These are phyloP conservation scores for Exophiala calicioides DNA, from an alignment of 2,329 filamentous ascomycete species.

Conservation along the genomic window DNA sequence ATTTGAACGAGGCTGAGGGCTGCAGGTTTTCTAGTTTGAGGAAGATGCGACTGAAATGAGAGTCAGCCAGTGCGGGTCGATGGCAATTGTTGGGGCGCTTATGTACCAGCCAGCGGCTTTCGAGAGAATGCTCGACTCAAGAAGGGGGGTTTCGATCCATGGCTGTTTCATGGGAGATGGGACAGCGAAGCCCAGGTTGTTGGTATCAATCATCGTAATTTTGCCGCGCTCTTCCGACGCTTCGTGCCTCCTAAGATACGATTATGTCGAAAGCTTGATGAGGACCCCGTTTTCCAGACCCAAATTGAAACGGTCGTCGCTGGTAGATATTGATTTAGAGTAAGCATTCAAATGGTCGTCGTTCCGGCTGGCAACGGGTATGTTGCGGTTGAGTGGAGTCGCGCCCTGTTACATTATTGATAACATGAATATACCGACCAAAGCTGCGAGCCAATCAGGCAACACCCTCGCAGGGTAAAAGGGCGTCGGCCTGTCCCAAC, in stretches of 20 bases:
- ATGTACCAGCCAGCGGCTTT: conserved; percentile 42
- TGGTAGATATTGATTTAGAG: too few species aligned
- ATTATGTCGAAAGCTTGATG: too few species aligned
- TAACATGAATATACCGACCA: not conserved
- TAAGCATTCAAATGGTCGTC: too few species aligned
- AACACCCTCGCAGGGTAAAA: too few species aligned
- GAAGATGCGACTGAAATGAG: conserved; percentile 63
- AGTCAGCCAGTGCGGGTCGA: not conserved
- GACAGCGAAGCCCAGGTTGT: not conserved
- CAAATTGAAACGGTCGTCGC: too few species aligned
- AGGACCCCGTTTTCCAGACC: too few species aligned
- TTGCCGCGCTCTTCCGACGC: too few species aligned
- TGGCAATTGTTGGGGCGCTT: not conserved
- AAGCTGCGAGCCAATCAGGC: too few species aligned
- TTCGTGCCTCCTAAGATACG: too few species aligned
- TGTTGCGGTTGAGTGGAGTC: too few species aligned
- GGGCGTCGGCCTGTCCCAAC: too few species aligned
- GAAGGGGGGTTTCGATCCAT: conserved; percentile 44
- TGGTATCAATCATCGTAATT: conserved; percentile 9
- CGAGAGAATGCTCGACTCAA: conserved; percentile 41
- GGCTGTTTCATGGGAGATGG: conserved; percentile 28
- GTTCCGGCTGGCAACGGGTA: too few species aligned
- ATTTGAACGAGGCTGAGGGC: conserved; percentile 85
- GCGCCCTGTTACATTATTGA: not conserved
- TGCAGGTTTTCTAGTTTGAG: conserved; percentile 85